A percentile compares a stretch with the other conserved stretches of the same genome.
Conservation (phyloP, 2,329 filamentous ascomycete genomes). For the Ambrosiella beaveri region DNA sequence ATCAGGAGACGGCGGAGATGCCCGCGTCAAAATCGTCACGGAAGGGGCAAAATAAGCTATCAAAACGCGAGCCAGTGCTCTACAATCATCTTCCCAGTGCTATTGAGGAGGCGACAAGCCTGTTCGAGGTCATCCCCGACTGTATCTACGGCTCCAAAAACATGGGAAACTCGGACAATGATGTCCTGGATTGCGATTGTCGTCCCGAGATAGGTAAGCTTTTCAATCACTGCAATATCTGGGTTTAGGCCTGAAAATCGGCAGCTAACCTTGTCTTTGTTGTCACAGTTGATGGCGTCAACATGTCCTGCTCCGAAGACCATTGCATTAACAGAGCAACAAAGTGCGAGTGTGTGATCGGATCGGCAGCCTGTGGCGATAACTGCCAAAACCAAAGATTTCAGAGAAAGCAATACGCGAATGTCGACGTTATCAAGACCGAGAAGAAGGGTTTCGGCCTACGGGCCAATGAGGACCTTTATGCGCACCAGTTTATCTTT, state of each 20-base stretch:
- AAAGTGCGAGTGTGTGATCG: constrained; percentile 82
- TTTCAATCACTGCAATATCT: neutral
- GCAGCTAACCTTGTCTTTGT: neutral
- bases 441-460: constrained; percentile 95
- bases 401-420: constrained; percentile 72
- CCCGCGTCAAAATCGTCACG: constrained; percentile 44
- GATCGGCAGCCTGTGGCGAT: constrained; percentile 62
- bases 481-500: constrained; percentile 81
- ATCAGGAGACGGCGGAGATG: neutral
- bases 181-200: constrained; percentile 86
- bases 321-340: constrained; percentile 98
- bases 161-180: constrained; percentile 81
- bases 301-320: constrained; percentile 83
- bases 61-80: constrained; percentile 43
- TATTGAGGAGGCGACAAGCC: constrained; percentile 55
- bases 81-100: constrained; percentile 63
- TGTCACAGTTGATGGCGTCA: constrained; percentile 39
- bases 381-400: constrained; percentile 92
- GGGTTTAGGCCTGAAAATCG: too few species aligned
- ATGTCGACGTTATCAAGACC: constrained; percentile 90
- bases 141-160: constrained; percentile 87
- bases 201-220: constrained; percentile 83
- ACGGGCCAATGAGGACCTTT: constrained; percentile 59
- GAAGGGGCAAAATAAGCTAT: constrained; percentile 54
- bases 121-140: constrained; percentile 66